phyloP scores from a whole-genome alignment of 202 grass and related monocot genomes.

The Elaeis oleifera region DNA sequence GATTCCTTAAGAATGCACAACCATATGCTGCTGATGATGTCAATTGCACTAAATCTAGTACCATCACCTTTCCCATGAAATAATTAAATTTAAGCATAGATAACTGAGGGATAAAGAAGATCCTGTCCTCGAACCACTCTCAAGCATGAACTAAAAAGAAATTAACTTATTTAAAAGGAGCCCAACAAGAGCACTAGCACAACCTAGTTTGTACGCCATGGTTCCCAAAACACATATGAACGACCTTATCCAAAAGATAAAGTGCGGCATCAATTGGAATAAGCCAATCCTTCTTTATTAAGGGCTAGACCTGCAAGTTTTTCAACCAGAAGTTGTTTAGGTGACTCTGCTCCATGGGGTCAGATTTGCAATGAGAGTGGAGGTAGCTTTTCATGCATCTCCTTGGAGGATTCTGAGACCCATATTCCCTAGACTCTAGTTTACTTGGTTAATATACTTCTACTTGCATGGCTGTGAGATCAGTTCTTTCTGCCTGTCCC shows the following conservation, averaged over 20 bases:
- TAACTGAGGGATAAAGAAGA: background rate
- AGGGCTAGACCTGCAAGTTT: background rate
- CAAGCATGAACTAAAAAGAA: background rate
- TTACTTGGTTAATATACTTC: too few species aligned
- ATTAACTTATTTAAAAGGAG: too few species aligned
- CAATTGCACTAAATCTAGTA: background rate
- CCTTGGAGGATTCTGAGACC: background rate
- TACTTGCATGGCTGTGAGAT: too few species aligned
- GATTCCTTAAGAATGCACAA: background rate
- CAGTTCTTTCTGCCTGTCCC: too few species aligned
- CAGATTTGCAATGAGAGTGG: too few species aligned
- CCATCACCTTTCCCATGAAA: too few species aligned
- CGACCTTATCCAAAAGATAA: background rate
- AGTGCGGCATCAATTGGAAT: background rate
- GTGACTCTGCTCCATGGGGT: slow-evolving; percentile 9
- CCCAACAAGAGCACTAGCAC: too few species aligned
- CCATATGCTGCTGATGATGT: background rate
- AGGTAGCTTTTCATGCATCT: background rate
- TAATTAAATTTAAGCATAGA: too few species aligned
- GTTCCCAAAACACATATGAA: too few species aligned
- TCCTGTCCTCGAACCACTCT: background rate
- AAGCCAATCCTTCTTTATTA: too few species aligned
- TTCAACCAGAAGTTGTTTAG: slow-evolving; percentile 2
- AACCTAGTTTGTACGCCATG: too few species aligned
- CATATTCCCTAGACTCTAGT: too few species aligned